Evolutionary conservation across 352 stramenopile genomes (phyloP), one percentile per base, ranked within the genome.

Genomic region (Pythium grandisporangium): DNA sequence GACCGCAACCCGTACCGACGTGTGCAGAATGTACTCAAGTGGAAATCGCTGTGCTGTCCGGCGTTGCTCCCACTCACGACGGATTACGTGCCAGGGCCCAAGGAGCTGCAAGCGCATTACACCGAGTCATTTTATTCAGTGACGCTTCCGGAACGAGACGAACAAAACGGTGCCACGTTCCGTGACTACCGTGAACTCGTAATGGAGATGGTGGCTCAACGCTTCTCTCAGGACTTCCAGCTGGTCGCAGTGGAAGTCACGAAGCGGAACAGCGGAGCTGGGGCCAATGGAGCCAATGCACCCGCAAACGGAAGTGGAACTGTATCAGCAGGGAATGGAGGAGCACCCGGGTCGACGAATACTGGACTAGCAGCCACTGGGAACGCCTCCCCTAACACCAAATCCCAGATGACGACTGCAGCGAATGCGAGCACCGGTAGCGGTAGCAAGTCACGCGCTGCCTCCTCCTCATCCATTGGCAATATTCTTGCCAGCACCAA

Each of bases 41-140:
- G 95, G 95, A 98, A 97, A 47, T 96, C 81, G 52, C 60, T 99
- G 17, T 96, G 79, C 32, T 96, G 97, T 50, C 96, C 96, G 5
- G 96, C 95, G 5, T 84, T 99, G 48, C 66, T 97, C 20, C 90
- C 90, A 17, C 66, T 96, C 11, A 93, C 86, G 10, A 97, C 81
- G 21, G 88, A 97, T 50, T 96, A 85, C 47, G 73, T 95, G 22
- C 87, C 87, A 3, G 63, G 65, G 0, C 43, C 65, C 4, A 83
- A 87, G 41, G 81, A 95, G 51, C 57, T 93, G 14, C 61, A 88
- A 53, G 64, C 66, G 11, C 74, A 87, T 51, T 95, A 93, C 49
- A 86, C 64, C 0, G 63, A 93, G 43, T 86, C 70, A n/a, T 87
- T 91, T 39, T 93, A 95, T 55, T 87, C 63, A 26, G 66, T 93